These are phyloP conservation scores for Aspergillus jensenii DNA, from an alignment of 2,329 filamentous ascomycete genomes.

Conservation along the genomic window DNA sequence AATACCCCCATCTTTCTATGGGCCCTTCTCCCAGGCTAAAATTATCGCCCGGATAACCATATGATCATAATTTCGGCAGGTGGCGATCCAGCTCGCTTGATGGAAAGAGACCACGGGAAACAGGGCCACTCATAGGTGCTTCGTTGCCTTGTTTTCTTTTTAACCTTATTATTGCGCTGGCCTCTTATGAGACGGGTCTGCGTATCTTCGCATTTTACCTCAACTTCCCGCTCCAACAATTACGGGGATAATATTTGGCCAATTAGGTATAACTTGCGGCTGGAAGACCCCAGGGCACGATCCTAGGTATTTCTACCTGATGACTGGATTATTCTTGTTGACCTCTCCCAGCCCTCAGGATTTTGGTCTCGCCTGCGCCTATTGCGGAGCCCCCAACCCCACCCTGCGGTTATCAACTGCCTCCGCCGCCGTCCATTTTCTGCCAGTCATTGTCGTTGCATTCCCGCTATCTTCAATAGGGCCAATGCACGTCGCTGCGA, in stretches of 20 bases:
- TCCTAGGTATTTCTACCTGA: background rate
- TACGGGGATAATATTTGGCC: background rate
- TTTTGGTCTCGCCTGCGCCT: constrained; percentile 23
- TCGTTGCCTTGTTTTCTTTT: constrained; percentile 4
- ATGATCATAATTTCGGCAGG: constrained; percentile 4
- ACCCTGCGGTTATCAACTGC: constrained; percentile 24
- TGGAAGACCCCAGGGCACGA: background rate
- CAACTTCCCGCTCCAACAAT: constrained; percentile 2
- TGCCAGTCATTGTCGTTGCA: constrained; percentile 24
- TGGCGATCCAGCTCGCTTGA: background rate
- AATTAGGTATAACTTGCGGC: constrained; percentile 1
- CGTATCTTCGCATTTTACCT: background rate
- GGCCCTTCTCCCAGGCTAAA: constrained; percentile 5
- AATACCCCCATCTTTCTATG: background rate
- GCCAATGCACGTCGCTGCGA: constrained; percentile 20
- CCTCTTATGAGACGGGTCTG: constrained; percentile 3
- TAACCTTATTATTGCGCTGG: constrained; percentile 3
- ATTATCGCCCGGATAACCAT: background rate
- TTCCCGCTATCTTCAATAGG: constrained; percentile 24
- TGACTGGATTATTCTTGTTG: constrained; percentile 3
- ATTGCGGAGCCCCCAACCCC: constrained; percentile 21
- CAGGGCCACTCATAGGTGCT: constrained; percentile 5
- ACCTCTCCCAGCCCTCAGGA: constrained; percentile 23
- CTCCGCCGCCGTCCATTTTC: constrained; percentile 18
- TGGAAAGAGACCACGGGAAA: background rate